These are phyloP conservation scores for Aspergillus steynii DNA, from an alignment of 495 filamentous ascomycete species.

Conservation along the genomic window DNA sequence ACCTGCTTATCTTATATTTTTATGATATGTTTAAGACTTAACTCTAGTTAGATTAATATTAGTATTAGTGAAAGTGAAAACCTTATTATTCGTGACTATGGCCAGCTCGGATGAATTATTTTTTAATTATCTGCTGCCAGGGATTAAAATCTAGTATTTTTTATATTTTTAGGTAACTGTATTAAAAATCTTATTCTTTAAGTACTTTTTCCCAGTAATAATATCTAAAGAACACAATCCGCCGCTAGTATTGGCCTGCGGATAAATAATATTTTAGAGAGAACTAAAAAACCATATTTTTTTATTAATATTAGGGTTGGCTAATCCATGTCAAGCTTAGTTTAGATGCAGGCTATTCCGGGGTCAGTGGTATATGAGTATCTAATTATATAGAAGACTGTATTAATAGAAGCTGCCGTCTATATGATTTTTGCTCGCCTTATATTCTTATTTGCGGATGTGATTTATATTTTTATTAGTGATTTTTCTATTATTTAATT, in stretches of 20 bases:
- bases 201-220: conserved; percentile 21
- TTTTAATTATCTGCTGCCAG: conserved; percentile 16
- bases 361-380: not conserved
- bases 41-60: conserved; percentile 21
- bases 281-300: conserved; percentile 13
- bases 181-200: conserved; percentile 19
- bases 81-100: conserved; percentile 20
- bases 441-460: conserved; percentile 26
- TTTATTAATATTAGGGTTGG: conserved; percentile 20
- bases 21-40: too few relatives aligned
- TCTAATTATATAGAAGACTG: conserved; percentile 11
- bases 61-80: conserved; percentile 15
- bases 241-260: conserved; percentile 18
- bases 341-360: conserved; percentile 1
- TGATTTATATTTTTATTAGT: conserved; percentile 26
- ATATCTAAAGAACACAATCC: conserved; percentile 21
- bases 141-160: conserved; percentile 20
- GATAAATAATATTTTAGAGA: conserved; percentile 15
- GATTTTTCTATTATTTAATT: conserved; percentile 10
- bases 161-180: conserved; percentile 20
- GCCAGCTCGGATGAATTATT: conserved; percentile 15
- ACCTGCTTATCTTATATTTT: too few relatives aligned
- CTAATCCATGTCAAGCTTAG: not conserved
- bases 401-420: conserved; percentile 7
- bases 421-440: conserved; percentile 17